Evolutionary conservation across 805 yeast species (phyloP).

Genomic region (Cyberlindnera petersonii): DNA sequence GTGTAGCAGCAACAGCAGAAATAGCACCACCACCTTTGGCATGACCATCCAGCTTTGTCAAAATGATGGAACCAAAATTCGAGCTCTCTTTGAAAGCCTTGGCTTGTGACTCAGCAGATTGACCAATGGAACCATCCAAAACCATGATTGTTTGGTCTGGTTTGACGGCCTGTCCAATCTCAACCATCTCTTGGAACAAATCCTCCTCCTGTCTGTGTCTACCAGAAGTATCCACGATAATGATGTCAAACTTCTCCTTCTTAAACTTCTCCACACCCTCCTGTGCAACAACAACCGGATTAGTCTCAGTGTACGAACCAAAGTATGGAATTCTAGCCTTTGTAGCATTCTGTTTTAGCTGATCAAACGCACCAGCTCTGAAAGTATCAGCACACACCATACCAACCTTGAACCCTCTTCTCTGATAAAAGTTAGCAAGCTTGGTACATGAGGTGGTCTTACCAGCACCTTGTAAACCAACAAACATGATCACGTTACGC

Average conservation of each 20-base stretch:
- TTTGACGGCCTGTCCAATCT: slow-evolving; percentile 78
- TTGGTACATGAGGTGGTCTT: slow-evolving; percentile 97
- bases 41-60: slow-evolving; percentile 97
- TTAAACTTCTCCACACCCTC: slow-evolving; percentile 92
- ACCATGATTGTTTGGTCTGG: slow-evolving; percentile 99
- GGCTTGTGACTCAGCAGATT: slow-evolving; percentile 95
- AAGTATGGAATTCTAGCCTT: slow-evolving; percentile 91
- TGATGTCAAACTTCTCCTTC: slow-evolving; percentile 85
- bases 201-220: slow-evolving; percentile 94
- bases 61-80: slow-evolving; percentile 89
- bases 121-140: slow-evolving; percentile 95
- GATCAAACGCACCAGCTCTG: slow-evolving; percentile 99
- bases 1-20: slow-evolving; percentile 95
- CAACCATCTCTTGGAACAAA: slow-evolving; percentile 90
- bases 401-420: slow-evolving; percentile 92
- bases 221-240: slow-evolving; percentile 96
- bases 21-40: slow-evolving; percentile 99
- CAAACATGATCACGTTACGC: slow-evolving; percentile 87
- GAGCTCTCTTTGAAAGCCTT: slow-evolving; percentile 90
- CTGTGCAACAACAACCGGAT: slow-evolving; percentile 86
- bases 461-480: slow-evolving; percentile 98
- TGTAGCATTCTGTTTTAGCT: slow-evolving; percentile 94
- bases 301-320: slow-evolving; percentile 93
- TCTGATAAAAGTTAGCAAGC: slow-evolving; percentile 88
- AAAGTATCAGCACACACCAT: slow-evolving; percentile 98